Evolutionary conservation across 345 rosid species (phyloP).

Genomic region (Streptanthus diversifolius): DNA sequence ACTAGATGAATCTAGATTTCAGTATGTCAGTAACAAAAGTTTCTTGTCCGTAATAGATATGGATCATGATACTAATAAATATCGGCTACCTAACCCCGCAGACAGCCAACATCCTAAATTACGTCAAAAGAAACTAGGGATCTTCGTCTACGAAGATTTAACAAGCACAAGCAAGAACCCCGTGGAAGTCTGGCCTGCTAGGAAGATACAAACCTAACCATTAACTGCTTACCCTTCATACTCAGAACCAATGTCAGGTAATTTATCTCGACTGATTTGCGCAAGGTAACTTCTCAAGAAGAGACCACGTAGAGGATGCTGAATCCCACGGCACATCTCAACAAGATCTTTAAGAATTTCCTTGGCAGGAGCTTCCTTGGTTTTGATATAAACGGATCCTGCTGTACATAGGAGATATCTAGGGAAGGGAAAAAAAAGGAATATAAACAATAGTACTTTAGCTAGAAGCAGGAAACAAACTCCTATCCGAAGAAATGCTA

Average conservation of each 20-base stretch:
- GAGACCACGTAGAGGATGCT: conserved; percentile 96
- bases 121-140: neutral
- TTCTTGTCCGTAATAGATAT: neutral
- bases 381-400: conserved; percentile 91
- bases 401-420: conserved; percentile 98
- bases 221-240: conserved; percentile 84
- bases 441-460: neutral
- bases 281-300: conserved; percentile 97
- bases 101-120: neutral
- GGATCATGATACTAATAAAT: neutral
- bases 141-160: neutral
- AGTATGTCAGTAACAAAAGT: neutral
- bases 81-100: neutral
- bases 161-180: neutral
- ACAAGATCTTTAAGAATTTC: conserved; percentile 98
- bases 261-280: conserved; percentile 91
- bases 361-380: conserved; percentile 98
- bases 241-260: conserved; percentile 92
- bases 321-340: conserved; percentile 99
- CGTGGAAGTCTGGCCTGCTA: neutral
- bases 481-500: neutral
- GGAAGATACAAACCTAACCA: neutral
- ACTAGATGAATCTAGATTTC: conserved; percentile 12
- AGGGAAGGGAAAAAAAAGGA: conserved; percentile 13
- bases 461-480: neutral